Conservation (phyloP, 2,329 filamentous ascomycete genomes). For the Pseudogymnoascus sp. region DNA sequence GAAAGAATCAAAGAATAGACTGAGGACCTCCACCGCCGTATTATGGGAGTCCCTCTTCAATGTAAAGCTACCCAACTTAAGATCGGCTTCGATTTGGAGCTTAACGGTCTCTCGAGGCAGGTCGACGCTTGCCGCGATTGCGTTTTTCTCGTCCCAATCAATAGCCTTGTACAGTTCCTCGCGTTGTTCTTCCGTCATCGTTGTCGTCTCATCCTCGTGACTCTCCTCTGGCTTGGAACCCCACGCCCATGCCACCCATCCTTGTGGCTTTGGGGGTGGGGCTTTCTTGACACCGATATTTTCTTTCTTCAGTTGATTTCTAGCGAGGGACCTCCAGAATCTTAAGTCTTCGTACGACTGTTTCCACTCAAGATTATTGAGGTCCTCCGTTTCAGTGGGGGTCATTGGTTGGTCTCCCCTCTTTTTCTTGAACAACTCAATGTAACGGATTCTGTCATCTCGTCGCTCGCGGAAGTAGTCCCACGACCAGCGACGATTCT, state of each 20-base stretch:
- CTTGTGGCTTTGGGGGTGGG: constrained; percentile 52
- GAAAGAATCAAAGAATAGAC: constrained; percentile 90
- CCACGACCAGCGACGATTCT: constrained; percentile 92
- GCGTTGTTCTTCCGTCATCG: constrained; percentile 91
- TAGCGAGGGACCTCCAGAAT: constrained; percentile 91
- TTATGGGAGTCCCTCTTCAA: constrained; percentile 77
- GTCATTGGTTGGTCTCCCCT: constrained; percentile 61
- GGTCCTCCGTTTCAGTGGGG: constrained; percentile 60
- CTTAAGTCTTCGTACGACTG: constrained; percentile 89
- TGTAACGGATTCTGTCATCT: constrained; percentile 82
- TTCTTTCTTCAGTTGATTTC: constrained; percentile 92
- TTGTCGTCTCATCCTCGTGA: constrained; percentile 63
- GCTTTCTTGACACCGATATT: constrained; percentile 80
- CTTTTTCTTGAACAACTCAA: constrained; percentile 90
- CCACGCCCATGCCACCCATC: constrained; percentile 91
- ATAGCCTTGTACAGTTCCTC: constrained; percentile 97
- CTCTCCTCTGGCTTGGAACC: constrained; percentile 58
- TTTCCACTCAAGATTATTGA: constrained; percentile 76
- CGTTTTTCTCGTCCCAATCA: constrained; percentile 95
- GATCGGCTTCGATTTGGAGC: constrained; percentile 81
- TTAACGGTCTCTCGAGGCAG: constrained; percentile 87
- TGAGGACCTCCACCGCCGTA: constrained; percentile 72
- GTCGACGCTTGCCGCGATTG: constrained; percentile 79
- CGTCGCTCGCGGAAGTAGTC: constrained; percentile 87
- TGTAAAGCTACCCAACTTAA: constrained; percentile 95